Conservation (phyloP, 2,329 filamentous ascomycete species). For the Calonectria pteridis region DNA sequence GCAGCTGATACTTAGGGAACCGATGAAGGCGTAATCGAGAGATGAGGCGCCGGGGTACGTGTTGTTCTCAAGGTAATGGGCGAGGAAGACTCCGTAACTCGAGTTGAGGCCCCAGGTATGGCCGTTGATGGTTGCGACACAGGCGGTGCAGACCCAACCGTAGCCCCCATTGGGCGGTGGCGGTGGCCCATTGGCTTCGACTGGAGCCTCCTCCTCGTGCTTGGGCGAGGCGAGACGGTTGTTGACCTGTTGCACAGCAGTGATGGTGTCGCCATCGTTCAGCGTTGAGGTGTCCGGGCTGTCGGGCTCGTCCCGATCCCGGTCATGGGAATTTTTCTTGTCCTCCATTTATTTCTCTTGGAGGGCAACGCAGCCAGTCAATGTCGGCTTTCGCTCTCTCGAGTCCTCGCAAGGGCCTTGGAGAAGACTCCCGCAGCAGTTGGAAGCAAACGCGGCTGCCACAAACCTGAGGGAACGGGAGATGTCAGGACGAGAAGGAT, state of each 20-base stretch:
- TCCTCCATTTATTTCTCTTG: slow-evolving; percentile 33
- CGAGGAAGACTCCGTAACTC: slow-evolving; percentile 64
- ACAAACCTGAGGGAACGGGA: neutral
- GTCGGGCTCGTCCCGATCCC: slow-evolving; percentile 28
- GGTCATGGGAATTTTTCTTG: slow-evolving; percentile 28
- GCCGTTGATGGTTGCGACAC: slow-evolving; percentile 67
- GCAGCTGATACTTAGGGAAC: slow-evolving; percentile 54
- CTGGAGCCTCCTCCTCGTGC: slow-evolving; percentile 26
- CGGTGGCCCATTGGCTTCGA: slow-evolving; percentile 34
- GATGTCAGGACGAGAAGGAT: neutral
- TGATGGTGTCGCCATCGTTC: slow-evolving; percentile 38
- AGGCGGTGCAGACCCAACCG: slow-evolving; percentile 58
- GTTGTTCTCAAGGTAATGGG: slow-evolving; percentile 68
- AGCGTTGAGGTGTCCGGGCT: slow-evolving; percentile 37
- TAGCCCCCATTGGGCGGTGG: slow-evolving; percentile 72
- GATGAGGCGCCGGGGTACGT: slow-evolving; percentile 73
- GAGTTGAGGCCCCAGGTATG: slow-evolving; percentile 82
- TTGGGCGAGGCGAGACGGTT: slow-evolving; percentile 19
- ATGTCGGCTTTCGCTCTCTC: neutral
- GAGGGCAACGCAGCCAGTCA: neutral
- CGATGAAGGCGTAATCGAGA: slow-evolving; percentile 83
- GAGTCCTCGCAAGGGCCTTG: neutral
- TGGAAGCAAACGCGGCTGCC: neutral
- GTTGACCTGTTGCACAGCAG: slow-evolving; percentile 28
- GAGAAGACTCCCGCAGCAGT: neutral